Percentiles rank a stretch among this genome's conserved stretches.
Conservation (phyloP, 176 grass and related monocot genomes). For the maize (Zea mays) region DNA sequence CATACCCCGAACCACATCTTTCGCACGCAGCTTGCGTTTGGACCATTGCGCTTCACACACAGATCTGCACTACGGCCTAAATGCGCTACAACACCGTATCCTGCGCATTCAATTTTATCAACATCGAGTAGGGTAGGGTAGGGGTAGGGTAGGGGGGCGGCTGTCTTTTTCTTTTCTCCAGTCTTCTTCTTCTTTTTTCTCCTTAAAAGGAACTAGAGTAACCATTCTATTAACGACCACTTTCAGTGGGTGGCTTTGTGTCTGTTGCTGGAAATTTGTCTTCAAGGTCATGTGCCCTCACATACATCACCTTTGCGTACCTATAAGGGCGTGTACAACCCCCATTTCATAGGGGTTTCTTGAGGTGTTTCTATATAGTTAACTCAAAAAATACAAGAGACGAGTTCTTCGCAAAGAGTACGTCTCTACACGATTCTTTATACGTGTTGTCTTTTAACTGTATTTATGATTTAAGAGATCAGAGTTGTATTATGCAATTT, state of each 20-base stretch:
- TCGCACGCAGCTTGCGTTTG: not conserved
- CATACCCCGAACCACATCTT: constrained; percentile 10
- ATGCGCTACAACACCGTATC: constrained; percentile 5
- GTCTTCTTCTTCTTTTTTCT: not conserved
- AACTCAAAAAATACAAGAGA: no score
- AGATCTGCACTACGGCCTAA: constrained; percentile 16
- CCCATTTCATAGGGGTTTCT: no score
- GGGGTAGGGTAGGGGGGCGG: not conserved
- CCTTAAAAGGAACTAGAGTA: not conserved
- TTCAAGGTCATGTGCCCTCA: not conserved
- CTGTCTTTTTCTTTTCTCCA: not conserved
- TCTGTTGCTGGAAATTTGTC: not conserved
- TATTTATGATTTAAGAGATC: no score
- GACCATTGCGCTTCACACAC: constrained; percentile 15
- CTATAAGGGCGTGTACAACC: no score
- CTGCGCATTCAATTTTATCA: not conserved
- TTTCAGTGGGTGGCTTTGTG: not conserved
- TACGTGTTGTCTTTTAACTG: no score
- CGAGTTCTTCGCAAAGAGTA: no score
- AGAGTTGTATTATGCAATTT: no score
- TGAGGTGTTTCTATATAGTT: no score
- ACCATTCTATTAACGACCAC: not conserved
- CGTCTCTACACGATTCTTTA: no score
- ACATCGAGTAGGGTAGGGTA: not conserved
- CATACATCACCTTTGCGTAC: no score